These are phyloP conservation scores for Logfia minima DNA, from an alignment of 129 eudicot genomes.

Conservation along the genomic window DNA sequence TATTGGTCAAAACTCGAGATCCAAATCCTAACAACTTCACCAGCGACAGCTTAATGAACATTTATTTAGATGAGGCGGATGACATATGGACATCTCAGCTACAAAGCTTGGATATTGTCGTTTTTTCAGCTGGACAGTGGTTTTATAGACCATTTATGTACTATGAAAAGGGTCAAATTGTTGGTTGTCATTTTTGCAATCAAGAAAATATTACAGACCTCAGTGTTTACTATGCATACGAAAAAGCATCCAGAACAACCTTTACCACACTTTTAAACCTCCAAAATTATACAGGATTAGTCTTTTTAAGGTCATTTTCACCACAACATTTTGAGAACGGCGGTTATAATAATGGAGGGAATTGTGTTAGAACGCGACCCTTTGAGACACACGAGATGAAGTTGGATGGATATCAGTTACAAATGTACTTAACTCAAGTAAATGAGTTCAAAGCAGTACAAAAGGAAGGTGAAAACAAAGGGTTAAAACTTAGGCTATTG, in stretches of 20 bases:
- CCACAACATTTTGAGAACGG: slow-evolving; percentile 69
- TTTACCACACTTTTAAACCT: slow-evolving; percentile 41
- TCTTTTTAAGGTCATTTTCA: slow-evolving; percentile 49
- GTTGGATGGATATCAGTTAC: slow-evolving; percentile 43
- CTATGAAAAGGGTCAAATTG: slow-evolving; percentile 45
- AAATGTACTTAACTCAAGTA: slow-evolving; percentile 51
- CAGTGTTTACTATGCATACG: slow-evolving; percentile 39
- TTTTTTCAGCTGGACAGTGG: slow-evolving; percentile 64
- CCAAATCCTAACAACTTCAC: slow-evolving; percentile 31
- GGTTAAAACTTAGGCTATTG: slow-evolving; percentile 48
- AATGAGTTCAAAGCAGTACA: slow-evolving; percentile 51
- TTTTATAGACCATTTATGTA: slow-evolving; percentile 51
- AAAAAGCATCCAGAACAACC: slow-evolving; percentile 48
- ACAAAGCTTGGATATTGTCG: slow-evolving; percentile 39
- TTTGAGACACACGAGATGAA: slow-evolving; percentile 40
- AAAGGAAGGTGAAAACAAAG: slow-evolving; percentile 45
- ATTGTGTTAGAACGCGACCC: slow-evolving; percentile 52
- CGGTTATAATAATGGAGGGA: slow-evolving; percentile 54
- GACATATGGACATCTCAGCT: slow-evolving; percentile 48
- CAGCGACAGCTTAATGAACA: slow-evolving; percentile 37
- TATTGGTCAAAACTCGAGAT: slow-evolving; percentile 41
- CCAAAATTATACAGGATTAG: slow-evolving; percentile 47
- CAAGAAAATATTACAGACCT: slow-evolving; percentile 44
- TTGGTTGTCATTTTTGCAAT: slow-evolving; percentile 53
- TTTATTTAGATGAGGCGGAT: slow-evolving; percentile 53